These are phyloP conservation scores for Pyracantha coccinea DNA, from an alignment of 331 rosid species.

Conservation along the genomic window DNA sequence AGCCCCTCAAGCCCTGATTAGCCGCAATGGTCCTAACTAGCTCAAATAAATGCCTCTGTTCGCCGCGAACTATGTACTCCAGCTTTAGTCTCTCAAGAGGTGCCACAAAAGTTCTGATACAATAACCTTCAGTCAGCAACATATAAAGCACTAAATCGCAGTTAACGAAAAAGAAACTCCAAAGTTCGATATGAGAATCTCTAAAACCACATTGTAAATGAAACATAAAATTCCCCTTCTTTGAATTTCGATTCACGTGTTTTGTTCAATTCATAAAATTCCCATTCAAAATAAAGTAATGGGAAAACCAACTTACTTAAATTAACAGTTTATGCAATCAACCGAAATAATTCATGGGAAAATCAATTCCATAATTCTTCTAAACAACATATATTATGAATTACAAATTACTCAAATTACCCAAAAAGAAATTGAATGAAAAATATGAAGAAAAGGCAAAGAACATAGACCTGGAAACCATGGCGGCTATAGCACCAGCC, in stretches of 20 bases:
- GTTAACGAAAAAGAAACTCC: not conserved
- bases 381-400: not conserved
- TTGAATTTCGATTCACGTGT: not conserved
- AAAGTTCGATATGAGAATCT: not conserved
- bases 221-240: not conserved
- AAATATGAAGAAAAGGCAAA: not conserved
- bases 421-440: not conserved
- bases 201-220: not conserved
- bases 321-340: not conserved
- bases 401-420: not conserved
- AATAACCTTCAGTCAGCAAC: conserved; percentile 1
- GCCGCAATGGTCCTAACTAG: conserved; percentile 57
- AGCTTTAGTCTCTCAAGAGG: conserved; percentile 99
- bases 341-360: not conserved
- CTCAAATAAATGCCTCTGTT: conserved; percentile 56
- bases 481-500: conserved; percentile 97
- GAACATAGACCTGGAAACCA: conserved; percentile 72
- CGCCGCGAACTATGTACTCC: conserved; percentile 90
- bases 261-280: not conserved
- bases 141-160: not conserved
- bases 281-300: not conserved
- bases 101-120: conserved; percentile 82
- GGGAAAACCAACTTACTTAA: not conserved
- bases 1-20: conserved; percentile 88
- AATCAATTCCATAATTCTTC: not conserved